Conservation (phyloP, 768 basidiomycete species). For the Phylloporus scabripes region DNA sequence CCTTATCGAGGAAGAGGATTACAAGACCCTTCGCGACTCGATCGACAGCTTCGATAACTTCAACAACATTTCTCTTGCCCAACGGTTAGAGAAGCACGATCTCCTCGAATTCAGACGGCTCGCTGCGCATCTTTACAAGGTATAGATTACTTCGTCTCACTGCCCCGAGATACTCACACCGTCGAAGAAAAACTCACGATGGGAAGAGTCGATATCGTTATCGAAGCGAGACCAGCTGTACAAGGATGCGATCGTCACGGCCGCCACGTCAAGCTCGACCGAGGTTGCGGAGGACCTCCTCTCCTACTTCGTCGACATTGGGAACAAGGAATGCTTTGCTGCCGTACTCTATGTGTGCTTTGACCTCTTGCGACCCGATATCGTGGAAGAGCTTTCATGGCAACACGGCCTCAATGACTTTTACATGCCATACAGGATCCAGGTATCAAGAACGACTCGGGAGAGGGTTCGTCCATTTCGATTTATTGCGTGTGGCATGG, state of each 20-base stretch:
- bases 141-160: constrained; percentile 22
- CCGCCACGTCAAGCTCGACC: constrained; percentile 74
- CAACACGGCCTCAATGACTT: constrained; percentile 94
- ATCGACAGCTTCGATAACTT: constrained; percentile 99
- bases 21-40: constrained; percentile 94
- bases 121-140: constrained; percentile 95
- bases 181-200: constrained; percentile 81
- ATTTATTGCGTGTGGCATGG: constrained; percentile 5
- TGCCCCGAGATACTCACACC: background rate
- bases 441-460: constrained; percentile 73
- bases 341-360: constrained; percentile 89
- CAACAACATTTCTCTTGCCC: constrained; percentile 83
- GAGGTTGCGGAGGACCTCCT: constrained; percentile 94
- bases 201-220: constrained; percentile 94
- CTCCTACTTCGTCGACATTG: constrained; percentile 96
- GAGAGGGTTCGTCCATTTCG: constrained; percentile 51
- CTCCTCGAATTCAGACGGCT: constrained; percentile 93
- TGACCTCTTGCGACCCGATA: constrained; percentile 88
- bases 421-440: constrained; percentile 94
- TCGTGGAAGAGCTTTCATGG: constrained; percentile 95
- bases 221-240: constrained; percentile 96
- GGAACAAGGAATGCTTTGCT: constrained; percentile 97
- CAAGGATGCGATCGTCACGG: constrained; percentile 94
- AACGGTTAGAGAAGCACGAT: constrained; percentile 81
- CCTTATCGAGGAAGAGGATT: constrained; percentile 99